Evolutionary conservation across 768 basidiomycete genomes (phyloP), one percentile per base, ranked within the genome.

Genomic region (Mycena rebaudengoi): DNA sequence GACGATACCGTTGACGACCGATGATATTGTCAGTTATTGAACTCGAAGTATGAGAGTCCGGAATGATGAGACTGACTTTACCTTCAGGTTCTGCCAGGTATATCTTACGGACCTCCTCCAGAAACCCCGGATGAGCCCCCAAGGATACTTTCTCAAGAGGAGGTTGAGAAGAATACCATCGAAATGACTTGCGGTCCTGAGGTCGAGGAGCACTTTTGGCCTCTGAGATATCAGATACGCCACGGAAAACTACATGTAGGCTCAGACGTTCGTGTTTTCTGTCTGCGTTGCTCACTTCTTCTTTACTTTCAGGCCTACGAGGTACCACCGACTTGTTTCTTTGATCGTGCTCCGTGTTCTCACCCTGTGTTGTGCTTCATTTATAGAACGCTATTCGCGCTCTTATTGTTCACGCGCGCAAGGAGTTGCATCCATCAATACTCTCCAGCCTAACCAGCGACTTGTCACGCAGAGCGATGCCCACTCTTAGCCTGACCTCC

Each of bases 111-210:
- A n/a, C n/a, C n/a, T n/a, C n/a, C n/a, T n/a, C n/a, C n/a, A n/a
- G 59, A 52, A 20, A 44, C 40, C 5, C 59, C 59, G 10, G n/a
- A 7, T 4, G 59, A 60, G 23, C 30, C 5, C 11, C 2, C 5
- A 20, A 2, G 35, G 13, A 43, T 18, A 1, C 1, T 60, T 2
- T 35, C 41, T 14, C 61, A 62, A 55, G 61, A 54, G 18, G 45
- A 55, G 13, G 37, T 49, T 4, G 53, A 55, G 26, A 20, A 25
- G 10, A 35, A 55, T 23, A 40, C 21, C 7, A 23, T 7, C 3
- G 61, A 62, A 28, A 62, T 62, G 61, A 62, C 61, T 11, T 62
- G 61, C 25, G 61, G 61, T 14, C 39, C 35, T 4, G 41, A 55
- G 39, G 5, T 62, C 2, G 61, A 55, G 16, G 61, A 62, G n/a